A percentile compares a stretch with the other conserved stretches of the same genome.
These are phyloP conservation scores for Lasiodiplodia hormozganensis DNA, from an alignment of 2,329 filamentous ascomycete species.

Conservation along the genomic window DNA sequence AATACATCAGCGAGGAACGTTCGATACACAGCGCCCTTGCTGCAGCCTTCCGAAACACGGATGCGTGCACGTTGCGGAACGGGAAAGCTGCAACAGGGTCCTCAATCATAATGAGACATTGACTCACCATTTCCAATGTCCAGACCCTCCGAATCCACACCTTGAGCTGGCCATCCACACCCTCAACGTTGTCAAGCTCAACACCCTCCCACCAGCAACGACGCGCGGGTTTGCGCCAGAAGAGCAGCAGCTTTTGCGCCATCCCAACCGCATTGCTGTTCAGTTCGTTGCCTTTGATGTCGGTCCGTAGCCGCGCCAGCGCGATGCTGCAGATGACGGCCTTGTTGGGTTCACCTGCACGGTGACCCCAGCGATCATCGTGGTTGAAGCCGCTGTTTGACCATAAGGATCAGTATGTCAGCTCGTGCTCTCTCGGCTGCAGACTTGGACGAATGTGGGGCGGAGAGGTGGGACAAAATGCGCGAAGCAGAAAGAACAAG, in stretches of 20 bases:
- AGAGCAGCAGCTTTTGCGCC: slow-evolving; percentile 96
- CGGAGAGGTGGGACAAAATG: slow-evolving; percentile 17
- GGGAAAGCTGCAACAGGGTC: slow-evolving; percentile 16
- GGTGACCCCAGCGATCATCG: slow-evolving; percentile 93
- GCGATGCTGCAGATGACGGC: slow-evolving; percentile 97
- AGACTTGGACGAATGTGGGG: slow-evolving; percentile 7
- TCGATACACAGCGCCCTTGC: slow-evolving; percentile 21
- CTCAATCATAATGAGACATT: slow-evolving; percentile 10
- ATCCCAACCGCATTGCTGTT: slow-evolving; percentile 86
- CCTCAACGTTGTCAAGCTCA: slow-evolving; percentile 86
- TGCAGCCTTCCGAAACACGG: slow-evolving; percentile 13
- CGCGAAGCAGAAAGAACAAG: slow-evolving; percentile 3
- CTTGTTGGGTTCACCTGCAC: slow-evolving; percentile 97
- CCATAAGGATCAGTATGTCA: slow-evolving; percentile 27
- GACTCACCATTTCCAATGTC: slow-evolving; percentile 91
- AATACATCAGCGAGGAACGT: slow-evolving; percentile 32
- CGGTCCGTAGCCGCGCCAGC: slow-evolving; percentile 88
- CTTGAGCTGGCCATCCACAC: slow-evolving; percentile 89
- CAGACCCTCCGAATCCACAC: slow-evolving; percentile 98
- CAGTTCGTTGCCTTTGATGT: slow-evolving; percentile 79
- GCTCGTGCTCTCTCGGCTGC: slow-evolving; percentile 26
- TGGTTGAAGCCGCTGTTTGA: slow-evolving; percentile 86
- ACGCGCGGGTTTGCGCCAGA: slow-evolving; percentile 96
- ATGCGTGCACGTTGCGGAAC: slow-evolving; percentile 30
- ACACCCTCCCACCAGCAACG: slow-evolving; percentile 99